Percentiles rank a stretch among this genome's conserved stretches.
Conservation (phyloP, 1,284 basidiomycete species). For the Meira miltonrushii region DNA sequence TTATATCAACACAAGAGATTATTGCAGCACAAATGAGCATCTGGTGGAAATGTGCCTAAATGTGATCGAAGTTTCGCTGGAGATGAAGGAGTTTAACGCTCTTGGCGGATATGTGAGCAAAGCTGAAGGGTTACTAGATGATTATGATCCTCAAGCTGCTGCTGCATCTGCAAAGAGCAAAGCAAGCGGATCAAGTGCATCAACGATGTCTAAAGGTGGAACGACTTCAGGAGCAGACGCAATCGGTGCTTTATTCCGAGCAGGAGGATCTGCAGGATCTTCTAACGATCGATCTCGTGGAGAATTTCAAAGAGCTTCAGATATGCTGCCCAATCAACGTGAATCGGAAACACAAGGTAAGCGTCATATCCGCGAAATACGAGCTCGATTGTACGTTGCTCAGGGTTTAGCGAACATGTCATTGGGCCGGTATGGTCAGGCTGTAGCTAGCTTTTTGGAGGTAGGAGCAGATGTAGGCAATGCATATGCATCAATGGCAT, state of each 20-base stretch:
- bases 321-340: slow-evolving; percentile 1
- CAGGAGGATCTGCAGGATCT: slow-evolving; percentile 26
- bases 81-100: slow-evolving; percentile 74
- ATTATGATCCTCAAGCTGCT: slow-evolving; percentile 52
- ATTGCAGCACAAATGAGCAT: slow-evolving; percentile 74
- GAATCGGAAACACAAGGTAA: slow-evolving; percentile 16
- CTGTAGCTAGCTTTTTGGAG: slow-evolving; percentile 66
- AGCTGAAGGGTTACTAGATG: slow-evolving; percentile 77
- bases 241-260: slow-evolving; percentile 48
- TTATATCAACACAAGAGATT: slow-evolving; percentile 77
- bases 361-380: slow-evolving; percentile 52
- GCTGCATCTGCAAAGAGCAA: slow-evolving; percentile 18
- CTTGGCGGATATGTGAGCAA: slow-evolving; percentile 82
- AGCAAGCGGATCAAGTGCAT: slow-evolving; percentile 53
- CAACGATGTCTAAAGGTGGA: slow-evolving; percentile 31
- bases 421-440: slow-evolving; percentile 67
- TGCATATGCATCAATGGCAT: slow-evolving; percentile 69
- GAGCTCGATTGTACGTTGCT: slow-evolving; percentile 73
- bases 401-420: slow-evolving; percentile 68
- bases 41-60: slow-evolving; percentile 66
- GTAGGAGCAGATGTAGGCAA: slow-evolving; percentile 67
- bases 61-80: slow-evolving; percentile 58
- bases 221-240: slow-evolving; percentile 37
- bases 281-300: too few relatives aligned
- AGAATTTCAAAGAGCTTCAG: neutral